Evolutionary conservation across 2,329 filamentous ascomycete species (phyloP).

Genomic region (Ceratocystis eucalypticola): DNA sequence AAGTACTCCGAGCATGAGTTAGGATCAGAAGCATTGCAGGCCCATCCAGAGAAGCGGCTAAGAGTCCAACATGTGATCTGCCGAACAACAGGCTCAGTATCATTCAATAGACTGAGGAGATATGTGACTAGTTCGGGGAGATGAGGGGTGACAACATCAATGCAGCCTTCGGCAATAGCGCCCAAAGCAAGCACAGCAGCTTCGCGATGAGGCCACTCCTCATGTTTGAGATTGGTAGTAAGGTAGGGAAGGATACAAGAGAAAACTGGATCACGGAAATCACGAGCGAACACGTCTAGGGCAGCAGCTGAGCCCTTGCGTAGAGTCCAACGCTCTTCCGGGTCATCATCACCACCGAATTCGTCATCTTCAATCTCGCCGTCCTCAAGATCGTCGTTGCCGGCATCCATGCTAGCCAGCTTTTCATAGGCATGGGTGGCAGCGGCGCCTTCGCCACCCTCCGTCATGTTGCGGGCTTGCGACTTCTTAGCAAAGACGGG

Average conservation of each 20-base stretch:
- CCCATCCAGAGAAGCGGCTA: conserved; percentile 87
- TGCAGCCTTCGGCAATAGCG: conserved; percentile 88
- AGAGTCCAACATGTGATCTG: conserved; percentile 98
- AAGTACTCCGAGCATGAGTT: conserved; percentile 65
- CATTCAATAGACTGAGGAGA: conserved; percentile 70
- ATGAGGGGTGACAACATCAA: conserved; percentile 78
- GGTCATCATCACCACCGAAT: conserved; percentile 64
- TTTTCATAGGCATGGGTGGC: conserved; percentile 35
- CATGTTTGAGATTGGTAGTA: conserved; percentile 73
- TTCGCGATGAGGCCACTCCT: conserved; percentile 84
- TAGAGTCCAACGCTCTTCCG: conserved; percentile 87
- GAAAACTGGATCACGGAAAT: conserved; percentile 81
- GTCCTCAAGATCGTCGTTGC: conserved; percentile 66
- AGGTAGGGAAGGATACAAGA: conserved; percentile 85
- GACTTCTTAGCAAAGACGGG: conserved; percentile 72
- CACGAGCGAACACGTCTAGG: conserved; percentile 81
- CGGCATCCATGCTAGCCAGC: conserved; percentile 40
- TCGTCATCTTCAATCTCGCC: conserved; percentile 69
- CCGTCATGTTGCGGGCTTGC: conserved; percentile 39
- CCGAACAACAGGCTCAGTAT: conserved; percentile 77
- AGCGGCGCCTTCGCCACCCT: conserved; percentile 32
- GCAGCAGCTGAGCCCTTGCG: conserved; percentile 95
- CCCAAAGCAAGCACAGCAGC: conserved; percentile 88
- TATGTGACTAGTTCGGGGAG: conserved; percentile 83
- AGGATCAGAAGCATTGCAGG: conserved; percentile 56